Base-by-base conservation (phyloP, 1,284 basidiomycete species). In the Leccinum pallidistipes region DNA sequence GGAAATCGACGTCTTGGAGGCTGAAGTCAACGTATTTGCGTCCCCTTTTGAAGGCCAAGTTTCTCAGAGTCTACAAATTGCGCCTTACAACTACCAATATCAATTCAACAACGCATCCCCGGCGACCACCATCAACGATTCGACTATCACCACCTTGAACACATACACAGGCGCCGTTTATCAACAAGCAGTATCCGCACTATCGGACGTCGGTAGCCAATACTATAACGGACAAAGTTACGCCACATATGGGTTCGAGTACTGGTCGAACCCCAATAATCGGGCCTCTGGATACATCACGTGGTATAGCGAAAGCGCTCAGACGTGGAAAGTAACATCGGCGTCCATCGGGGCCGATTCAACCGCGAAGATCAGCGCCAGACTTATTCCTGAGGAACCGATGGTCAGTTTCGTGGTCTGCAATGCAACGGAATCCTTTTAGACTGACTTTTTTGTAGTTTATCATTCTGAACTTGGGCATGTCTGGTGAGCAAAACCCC, bases 1-100 rank as follows among this genome's bases (percentile, higher is more conserved):
- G 0, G 94, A 96, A 78, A 92, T 96, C 65, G 92, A 95, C 76
- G 82, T 94, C 38, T 77, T 95, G 64, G 93, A 95, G 75, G 86
- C 90, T 3, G 81, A 86, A 66, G 72, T 86, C 54, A 79, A 83
- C 64, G 69, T 74, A 3, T 56, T 2, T 16, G 78, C 56, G 77
- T 76, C 61, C 77, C 68, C 68, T 14, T 83, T 80, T 79, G 68
- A 70, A 66, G 87, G 88, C 54, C 76, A 87, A 66, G 89, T 88
- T 2, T 94, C 92, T 3, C 93, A 95, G 75, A 91, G 87, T 63
- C 82, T 83, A 66, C 93, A 95, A 75, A 76, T 83, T 52, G 92
- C 92, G n/a, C 91, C 91, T 11, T 95, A 88, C 76, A 87, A 94
- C 75, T 81, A 82, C 64, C 69, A 81, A 58, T 93, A 91, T 74